Evolutionary conservation across 768 basidiomycete species (phyloP).

Genomic region (Termitomyces sp.): DNA sequence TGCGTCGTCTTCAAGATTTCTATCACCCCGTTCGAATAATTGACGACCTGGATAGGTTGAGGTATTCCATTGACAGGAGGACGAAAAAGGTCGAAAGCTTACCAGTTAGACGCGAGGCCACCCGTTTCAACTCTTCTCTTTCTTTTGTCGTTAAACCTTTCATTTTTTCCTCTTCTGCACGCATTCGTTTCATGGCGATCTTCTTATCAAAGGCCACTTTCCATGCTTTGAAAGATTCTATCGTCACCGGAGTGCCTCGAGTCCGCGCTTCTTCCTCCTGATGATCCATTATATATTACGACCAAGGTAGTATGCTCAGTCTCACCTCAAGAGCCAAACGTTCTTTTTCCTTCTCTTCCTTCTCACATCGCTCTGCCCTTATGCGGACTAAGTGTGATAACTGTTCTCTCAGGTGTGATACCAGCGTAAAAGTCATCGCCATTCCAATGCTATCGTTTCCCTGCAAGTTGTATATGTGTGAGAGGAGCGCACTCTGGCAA

Average conservation of each 20-base stretch:
- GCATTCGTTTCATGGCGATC: constrained; percentile 48
- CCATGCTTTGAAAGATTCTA: constrained; percentile 79
- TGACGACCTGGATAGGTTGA: constrained; percentile 68
- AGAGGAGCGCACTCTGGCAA: constrained; percentile 2
- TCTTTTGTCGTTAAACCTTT: constrained; percentile 74
- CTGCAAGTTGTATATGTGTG: constrained; percentile 29
- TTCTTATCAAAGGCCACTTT: constrained; percentile 77
- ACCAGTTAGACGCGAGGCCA: constrained; percentile 67
- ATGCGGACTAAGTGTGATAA: constrained; percentile 59
- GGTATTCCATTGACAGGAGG: constrained; percentile 1
- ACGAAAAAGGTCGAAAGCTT: constrained; percentile 12
- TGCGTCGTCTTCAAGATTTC: constrained; percentile 73
- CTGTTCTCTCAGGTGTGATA: constrained; percentile 79
- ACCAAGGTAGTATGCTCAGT: background rate
- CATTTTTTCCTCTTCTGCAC: constrained; percentile 74
- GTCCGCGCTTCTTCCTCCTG: constrained; percentile 87
- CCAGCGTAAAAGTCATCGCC: constrained; percentile 97
- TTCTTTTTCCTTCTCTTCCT: constrained; percentile 71
- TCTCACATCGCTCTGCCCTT: constrained; percentile 51
- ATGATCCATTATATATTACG: background rate
- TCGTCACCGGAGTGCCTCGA: constrained; percentile 88
- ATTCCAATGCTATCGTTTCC: constrained; percentile 87
- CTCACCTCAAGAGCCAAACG: constrained; percentile 71
- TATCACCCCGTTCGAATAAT: constrained; percentile 78
- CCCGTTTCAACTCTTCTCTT: constrained; percentile 76